A percentile compares a stretch with the other conserved stretches of the same genome.
These are phyloP conservation scores for Phenoliferia sp. DNA, from an alignment of 1,284 basidiomycete genomes.

Conservation along the genomic window DNA sequence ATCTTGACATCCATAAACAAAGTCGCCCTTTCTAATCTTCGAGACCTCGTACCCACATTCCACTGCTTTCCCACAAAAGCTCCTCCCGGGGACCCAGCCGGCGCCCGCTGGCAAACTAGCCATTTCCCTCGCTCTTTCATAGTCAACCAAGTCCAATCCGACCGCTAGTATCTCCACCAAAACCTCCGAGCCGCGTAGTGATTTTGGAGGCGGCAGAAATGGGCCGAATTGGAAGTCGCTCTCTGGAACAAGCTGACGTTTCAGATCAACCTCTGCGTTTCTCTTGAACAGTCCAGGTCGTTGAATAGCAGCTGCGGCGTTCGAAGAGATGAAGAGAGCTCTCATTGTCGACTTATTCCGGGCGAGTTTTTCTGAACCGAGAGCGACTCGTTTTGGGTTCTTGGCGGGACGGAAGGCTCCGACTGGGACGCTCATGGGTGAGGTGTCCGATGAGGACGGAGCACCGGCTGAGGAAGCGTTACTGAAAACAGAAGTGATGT, in stretches of 20 bases:
- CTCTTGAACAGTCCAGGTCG: background rate
- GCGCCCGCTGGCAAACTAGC: slow-evolving; percentile 30
- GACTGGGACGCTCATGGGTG: background rate
- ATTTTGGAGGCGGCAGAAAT: slow-evolving; percentile 37
- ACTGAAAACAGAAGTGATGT: background rate
- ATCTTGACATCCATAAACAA: slow-evolving; percentile 45
- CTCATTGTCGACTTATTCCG: background rate
- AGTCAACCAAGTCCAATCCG: slow-evolving; percentile 43
- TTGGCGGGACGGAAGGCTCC: slow-evolving; percentile 1
- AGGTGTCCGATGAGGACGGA: background rate
- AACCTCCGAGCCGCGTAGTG: slow-evolving; percentile 41
- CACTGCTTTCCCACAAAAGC: slow-evolving; percentile 44
- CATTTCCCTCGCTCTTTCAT: slow-evolving; percentile 36
- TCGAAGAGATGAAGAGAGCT: background rate
- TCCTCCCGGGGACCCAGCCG: slow-evolving; percentile 45
- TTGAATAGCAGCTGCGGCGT: background rate
- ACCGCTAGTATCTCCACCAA: slow-evolving; percentile 45
- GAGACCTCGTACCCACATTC: slow-evolving; percentile 39
- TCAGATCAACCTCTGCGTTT: background rate
- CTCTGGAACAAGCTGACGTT: slow-evolving; percentile 10
- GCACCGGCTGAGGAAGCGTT: background rate
- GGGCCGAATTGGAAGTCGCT: slow-evolving; percentile 20
- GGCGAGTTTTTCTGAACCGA: background rate
- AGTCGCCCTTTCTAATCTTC: slow-evolving; percentile 41
- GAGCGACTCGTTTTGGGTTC: background rate